Conservation (phyloP, 2,329 filamentous ascomycete species). For the Neodidymelliopsis sp. region DNA sequence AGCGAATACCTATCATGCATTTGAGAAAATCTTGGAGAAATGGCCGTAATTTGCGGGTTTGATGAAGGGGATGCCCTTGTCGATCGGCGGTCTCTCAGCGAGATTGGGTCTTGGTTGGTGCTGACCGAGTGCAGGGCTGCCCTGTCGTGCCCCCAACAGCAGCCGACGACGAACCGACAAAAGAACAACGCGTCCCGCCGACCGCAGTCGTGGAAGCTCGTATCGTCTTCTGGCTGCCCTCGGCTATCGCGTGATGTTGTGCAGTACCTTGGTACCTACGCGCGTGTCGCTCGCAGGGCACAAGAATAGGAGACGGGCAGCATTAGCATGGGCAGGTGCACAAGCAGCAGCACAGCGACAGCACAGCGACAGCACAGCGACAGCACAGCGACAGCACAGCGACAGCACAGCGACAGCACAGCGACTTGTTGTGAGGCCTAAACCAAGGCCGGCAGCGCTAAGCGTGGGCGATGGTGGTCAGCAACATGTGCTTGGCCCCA, state of each 20-base stretch:
- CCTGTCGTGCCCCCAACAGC: constrained; percentile 8
- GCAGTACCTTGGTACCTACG: constrained; percentile 3
- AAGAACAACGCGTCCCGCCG: constrained; percentile 9
- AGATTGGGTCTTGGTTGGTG: constrained; percentile 15
- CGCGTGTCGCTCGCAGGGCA: background rate
- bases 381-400: constrained; percentile 28
- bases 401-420: constrained; percentile 28
- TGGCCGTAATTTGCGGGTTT: constrained; percentile 20
- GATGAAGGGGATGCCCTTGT: constrained; percentile 19
- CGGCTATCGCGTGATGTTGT: constrained; percentile 14
- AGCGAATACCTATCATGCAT: background rate
- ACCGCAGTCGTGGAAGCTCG: constrained; percentile 13
- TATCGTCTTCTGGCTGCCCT: constrained; percentile 13
- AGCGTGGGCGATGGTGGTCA: constrained; percentile 23
- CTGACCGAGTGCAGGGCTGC: constrained; percentile 14
- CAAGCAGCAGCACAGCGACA: too few species aligned
- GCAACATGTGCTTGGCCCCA: constrained; percentile 17
- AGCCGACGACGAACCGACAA: constrained; percentile 9
- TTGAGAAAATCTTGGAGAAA: constrained; percentile 6
- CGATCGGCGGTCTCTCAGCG: constrained; percentile 13
- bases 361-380: constrained; percentile 26
- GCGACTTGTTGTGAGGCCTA: constrained; percentile 16
- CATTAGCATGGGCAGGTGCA: too few species aligned
- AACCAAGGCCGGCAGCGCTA: constrained; percentile 24
- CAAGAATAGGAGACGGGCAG: constrained; percentile 17